phyloP scores from a whole-genome alignment of 2,329 filamentous ascomycete genomes.

The Aspergillus clavatus region DNA sequence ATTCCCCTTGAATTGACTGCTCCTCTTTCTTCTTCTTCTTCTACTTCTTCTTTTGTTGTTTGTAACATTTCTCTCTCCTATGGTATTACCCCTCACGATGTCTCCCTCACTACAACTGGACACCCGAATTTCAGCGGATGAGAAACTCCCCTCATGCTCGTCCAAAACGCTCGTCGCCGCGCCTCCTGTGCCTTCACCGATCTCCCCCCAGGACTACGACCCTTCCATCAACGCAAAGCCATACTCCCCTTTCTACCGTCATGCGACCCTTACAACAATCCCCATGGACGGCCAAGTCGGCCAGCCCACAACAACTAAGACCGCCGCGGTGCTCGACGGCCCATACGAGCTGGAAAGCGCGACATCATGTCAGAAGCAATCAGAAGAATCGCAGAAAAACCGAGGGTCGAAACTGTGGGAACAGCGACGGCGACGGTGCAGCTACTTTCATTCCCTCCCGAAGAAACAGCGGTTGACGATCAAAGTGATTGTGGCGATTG shows the following conservation, averaged over 20 bases:
- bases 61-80: too few species aligned
- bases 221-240: conserved; percentile 38
- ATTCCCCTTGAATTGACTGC: too few species aligned
- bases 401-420: conserved; percentile 33
- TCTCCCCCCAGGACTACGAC: conserved; percentile 30
- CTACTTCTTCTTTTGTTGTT: too few species aligned
- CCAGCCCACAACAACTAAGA: conserved; percentile 23
- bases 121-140: background rate
- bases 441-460: conserved; percentile 33
- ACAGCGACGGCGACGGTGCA: conserved; percentile 30
- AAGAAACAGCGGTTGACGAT: conserved; percentile 35
- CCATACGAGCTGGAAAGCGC: conserved; percentile 32
- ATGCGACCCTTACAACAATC: conserved; percentile 31
- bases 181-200: background rate
- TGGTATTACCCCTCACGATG: background rate
- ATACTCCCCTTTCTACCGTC: conserved; percentile 42
- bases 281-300: conserved; percentile 16
- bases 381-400: conserved; percentile 11
- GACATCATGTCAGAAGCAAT: conserved; percentile 1
- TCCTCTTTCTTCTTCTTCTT: too few species aligned
- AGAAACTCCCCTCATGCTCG: background rate
- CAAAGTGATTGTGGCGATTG: conserved; percentile 38
- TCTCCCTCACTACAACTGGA: background rate
- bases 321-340: conserved; percentile 10
- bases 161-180: background rate